Percentiles rank a stretch among this genome's conserved stretches.
These are phyloP conservation scores for Euphorbia tirucalli DNA, from an alignment of 345 rosid species.

Conservation along the genomic window DNA sequence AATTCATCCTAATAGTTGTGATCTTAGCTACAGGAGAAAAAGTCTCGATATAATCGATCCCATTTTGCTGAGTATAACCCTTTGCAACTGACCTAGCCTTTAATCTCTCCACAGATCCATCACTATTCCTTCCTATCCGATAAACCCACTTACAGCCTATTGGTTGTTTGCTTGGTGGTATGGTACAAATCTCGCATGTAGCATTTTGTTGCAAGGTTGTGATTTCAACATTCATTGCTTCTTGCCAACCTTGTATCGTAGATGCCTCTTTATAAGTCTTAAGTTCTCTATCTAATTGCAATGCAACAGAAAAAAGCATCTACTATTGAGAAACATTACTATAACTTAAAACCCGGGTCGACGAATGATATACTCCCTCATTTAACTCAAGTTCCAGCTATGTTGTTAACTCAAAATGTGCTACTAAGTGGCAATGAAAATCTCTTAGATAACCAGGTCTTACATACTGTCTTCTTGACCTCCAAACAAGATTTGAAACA, in stretches of 20 bases:
- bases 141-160: not conserved
- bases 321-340: not conserved
- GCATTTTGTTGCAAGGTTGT: not conserved
- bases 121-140: not conserved
- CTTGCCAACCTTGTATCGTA: not conserved
- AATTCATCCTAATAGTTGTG: not conserved
- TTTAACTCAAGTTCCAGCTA: no score
- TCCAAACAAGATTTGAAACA: no score
- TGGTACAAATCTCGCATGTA: not conserved
- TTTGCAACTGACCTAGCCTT: not conserved
- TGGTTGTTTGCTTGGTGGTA: not conserved
- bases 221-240: not conserved
- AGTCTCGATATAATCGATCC: not conserved
- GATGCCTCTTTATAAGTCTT: not conserved
- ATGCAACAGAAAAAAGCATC: not conserved
- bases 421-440: no score
- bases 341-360: not conserved
- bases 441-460: no score
- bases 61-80: not conserved
- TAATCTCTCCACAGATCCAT: not conserved
- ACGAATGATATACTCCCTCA: no score
- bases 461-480: no score
- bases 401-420: no score
- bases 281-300: not conserved
- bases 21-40: not conserved